Conservation (phyloP, 2,329 filamentous ascomycete genomes). For the Tolypocladium tropicale region DNA sequence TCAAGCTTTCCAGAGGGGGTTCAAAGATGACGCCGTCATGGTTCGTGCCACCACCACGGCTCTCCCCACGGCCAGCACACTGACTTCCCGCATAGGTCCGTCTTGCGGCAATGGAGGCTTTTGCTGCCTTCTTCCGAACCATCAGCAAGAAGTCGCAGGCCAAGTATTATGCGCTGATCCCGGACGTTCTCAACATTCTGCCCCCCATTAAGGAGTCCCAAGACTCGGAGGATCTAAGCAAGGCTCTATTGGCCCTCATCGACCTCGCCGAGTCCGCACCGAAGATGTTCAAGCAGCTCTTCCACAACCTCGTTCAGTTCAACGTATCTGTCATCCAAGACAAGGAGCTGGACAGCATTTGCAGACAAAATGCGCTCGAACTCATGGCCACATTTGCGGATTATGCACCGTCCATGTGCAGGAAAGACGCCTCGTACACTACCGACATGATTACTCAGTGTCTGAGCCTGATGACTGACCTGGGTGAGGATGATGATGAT, state of each 20-base stretch:
- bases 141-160: constrained; percentile 78
- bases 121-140: constrained; percentile 89
- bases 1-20: constrained; percentile 80
- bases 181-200: constrained; percentile 87
- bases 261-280: constrained; percentile 90
- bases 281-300: constrained; percentile 96
- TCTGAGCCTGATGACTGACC: constrained; percentile 93
- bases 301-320: constrained; percentile 86
- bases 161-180: constrained; percentile 80
- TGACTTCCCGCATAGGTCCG: constrained; percentile 50
- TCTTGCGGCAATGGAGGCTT: constrained; percentile 91
- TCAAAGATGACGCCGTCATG: constrained; percentile 75
- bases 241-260: constrained; percentile 82
- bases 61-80: not conserved
- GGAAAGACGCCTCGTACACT: constrained; percentile 85
- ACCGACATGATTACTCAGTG: constrained; percentile 98
- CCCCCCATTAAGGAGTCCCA: constrained; percentile 86
- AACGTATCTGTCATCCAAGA: constrained; percentile 90
- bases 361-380: constrained; percentile 89
- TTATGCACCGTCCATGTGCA: constrained; percentile 87
- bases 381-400: constrained; percentile 98
- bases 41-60: constrained; percentile 34
- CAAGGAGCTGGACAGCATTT: constrained; percentile 84
- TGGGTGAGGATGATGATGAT: constrained; percentile 90
- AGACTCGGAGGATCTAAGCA: constrained; percentile 84